Conservation (phyloP, 2,329 filamentous ascomycete species). For the Stemphylium lycopersici region DNA sequence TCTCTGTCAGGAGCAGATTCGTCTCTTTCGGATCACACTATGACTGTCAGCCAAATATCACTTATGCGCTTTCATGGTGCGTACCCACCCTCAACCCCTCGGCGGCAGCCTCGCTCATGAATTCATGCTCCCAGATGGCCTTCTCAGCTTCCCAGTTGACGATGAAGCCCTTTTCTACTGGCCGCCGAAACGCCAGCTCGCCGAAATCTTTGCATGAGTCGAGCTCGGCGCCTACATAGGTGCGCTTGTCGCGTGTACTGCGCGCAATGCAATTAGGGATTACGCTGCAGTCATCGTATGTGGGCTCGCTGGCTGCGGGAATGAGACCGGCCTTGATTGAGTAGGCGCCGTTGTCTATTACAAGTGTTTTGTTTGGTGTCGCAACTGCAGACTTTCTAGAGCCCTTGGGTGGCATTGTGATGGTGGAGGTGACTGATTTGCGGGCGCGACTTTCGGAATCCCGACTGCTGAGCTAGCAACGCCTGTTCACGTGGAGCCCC, state of each 20-base stretch:
- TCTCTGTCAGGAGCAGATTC: constrained; percentile 84
- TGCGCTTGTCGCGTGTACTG: constrained; percentile 73
- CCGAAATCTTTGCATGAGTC: constrained; percentile 84
- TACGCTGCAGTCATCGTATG: constrained; percentile 61
- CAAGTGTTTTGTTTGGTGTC: constrained; percentile 63
- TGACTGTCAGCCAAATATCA: constrained; percentile 14
- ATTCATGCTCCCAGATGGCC: constrained; percentile 91
- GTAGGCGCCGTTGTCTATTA: constrained; percentile 92
- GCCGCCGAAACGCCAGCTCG: constrained; percentile 83
- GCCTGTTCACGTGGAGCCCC: constrained; percentile 14
- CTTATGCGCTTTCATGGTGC: constrained; percentile 18
- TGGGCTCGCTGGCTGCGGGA: constrained; percentile 29
- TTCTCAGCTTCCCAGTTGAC: constrained; percentile 97
- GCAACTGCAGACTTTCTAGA: constrained; percentile 34
- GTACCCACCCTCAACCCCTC: constrained; percentile 61
- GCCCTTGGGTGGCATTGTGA: constrained; percentile 42
- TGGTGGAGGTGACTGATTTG: constrained; percentile 1
- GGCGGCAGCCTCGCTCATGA: constrained; percentile 75
- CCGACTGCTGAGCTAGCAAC: not conserved
- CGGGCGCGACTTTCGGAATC: constrained; percentile 1
- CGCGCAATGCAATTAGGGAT: constrained; percentile 91
- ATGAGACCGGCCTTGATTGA: constrained; percentile 88
- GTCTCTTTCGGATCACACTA: constrained; percentile 78
- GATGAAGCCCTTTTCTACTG: constrained; percentile 91
- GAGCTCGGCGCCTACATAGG: constrained; percentile 81